phyloP scores from a whole-genome alignment of 495 filamentous ascomycete species.

The Glonium stellatum region DNA sequence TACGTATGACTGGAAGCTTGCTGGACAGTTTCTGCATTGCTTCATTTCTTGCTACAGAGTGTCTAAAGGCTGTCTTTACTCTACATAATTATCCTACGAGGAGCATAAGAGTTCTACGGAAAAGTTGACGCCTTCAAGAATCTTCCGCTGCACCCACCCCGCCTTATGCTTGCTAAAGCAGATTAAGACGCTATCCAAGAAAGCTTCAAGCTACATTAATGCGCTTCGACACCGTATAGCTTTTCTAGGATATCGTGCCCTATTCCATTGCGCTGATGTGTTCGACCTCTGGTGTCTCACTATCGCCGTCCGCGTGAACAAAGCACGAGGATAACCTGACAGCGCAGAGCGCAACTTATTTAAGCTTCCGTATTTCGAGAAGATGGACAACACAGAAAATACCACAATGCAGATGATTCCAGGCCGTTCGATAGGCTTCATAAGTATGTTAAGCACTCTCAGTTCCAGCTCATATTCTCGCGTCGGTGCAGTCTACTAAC shows the following conservation, averaged over 20 bases:
- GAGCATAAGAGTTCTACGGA: too few species aligned
- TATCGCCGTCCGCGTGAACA: background rate
- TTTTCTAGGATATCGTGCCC: background rate
- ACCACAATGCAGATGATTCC: conserved; percentile 63
- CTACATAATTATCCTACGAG: too few species aligned
- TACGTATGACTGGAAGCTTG: too few species aligned
- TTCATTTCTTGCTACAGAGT: too few species aligned
- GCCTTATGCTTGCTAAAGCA: too few species aligned
- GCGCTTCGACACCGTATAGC: too few species aligned
- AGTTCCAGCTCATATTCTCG: background rate
- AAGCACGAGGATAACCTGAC: background rate
- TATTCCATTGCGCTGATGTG: background rate
- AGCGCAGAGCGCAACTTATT: background rate
- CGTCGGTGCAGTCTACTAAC: background rate
- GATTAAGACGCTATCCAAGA: too few species aligned
- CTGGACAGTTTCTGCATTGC: too few species aligned
- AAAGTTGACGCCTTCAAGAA: too few species aligned
- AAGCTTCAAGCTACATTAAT: too few species aligned
- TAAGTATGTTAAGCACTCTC: conserved; percentile 48
- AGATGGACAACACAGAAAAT: conserved; percentile 21
- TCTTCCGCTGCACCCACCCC: too few species aligned
- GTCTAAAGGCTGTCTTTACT: too few species aligned
- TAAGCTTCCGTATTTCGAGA: background rate
- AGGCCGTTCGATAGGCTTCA: conserved; percentile 67
- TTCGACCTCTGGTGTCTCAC: background rate